Evolutionary conservation across 1,284 basidiomycete genomes (phyloP), one percentile per base, ranked within the genome.

Genomic region (Trichosporon faecale): DNA sequence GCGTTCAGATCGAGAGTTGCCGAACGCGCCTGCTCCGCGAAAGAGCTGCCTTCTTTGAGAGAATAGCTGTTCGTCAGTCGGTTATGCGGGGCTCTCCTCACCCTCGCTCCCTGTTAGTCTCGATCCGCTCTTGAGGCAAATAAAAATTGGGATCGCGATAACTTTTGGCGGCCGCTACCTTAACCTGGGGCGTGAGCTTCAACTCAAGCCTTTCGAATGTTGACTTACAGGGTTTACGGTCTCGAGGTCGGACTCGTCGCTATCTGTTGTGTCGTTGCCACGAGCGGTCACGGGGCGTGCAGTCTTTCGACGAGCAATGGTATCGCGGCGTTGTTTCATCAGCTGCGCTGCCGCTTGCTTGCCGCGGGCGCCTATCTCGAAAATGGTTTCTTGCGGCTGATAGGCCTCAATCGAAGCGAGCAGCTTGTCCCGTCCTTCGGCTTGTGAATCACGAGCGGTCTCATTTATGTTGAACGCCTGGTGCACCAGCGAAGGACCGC

Each of bases 61-160:
- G 94, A 94, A 80, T 96, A 97, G 14, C 94, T 94, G 75, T 65
- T 4, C 9, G 40, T 67, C 2, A 67, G 27, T 44, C 16, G 29
- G 27, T 6, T 8, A 57, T 61, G 21, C 25, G 14, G 1, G n/a
- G 55, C 87, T 73, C 80, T 16, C 6, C 40, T 44, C 40, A 94
- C 93, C 95, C 96, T 83, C 91, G 92, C 79, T 98, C 95, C 0
- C 92, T 89, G 65, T 88, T 86, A 23, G 93, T 91, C 69, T 91
- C 93, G 75, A 91, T 91, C 79, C 95, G 94, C 78, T 91, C 89
- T 84, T 98, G 91, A 0, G 91, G 91, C 87, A 99, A 89, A 84
- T 95, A 99, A 80, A 94, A 97, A 65, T 92, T 89, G 1, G 89
- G 87, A 77, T 99, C 96, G 21, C 89, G 88, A 84, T 88, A 97